Evolutionary conservation across 176 grass and related monocot genomes (phyloP).

Genomic region (Oryza rufipogon): DNA sequence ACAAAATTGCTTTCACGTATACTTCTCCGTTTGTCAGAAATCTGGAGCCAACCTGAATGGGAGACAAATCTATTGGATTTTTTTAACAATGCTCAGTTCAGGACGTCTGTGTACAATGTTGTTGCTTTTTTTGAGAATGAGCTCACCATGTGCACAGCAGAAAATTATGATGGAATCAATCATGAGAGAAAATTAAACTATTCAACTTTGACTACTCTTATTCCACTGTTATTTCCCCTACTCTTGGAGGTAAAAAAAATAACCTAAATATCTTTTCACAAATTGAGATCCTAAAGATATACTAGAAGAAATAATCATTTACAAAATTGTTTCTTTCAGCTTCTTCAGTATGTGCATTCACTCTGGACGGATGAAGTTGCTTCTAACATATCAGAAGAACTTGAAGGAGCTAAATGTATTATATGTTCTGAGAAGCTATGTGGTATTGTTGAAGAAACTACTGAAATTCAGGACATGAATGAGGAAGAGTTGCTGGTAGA

Average conservation of each 20-base stretch:
- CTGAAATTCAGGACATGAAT: no score
- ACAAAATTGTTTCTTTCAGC: neutral
- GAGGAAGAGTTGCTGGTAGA: no score
- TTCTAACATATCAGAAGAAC: neutral
- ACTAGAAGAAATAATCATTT: neutral
- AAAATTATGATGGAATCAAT: neutral
- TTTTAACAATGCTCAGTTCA: neutral
- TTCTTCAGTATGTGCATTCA: slow-evolving; percentile 15
- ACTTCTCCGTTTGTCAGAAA: neutral
- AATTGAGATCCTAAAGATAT: neutral
- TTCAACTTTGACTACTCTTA: neutral
- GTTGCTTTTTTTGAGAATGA: neutral
- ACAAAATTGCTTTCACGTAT: neutral
- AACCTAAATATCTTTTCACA: neutral
- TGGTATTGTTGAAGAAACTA: no score
- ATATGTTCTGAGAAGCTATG: neutral
- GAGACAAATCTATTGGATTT: slow-evolving; percentile 3
- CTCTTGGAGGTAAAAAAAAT: slow-evolving; percentile 12
- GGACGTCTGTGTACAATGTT: neutral
- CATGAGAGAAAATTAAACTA: neutral
- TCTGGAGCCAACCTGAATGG: slow-evolving; percentile 11
- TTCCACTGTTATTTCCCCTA: neutral
- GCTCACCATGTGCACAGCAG: neutral
- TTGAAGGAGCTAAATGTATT: slow-evolving; percentile 19
- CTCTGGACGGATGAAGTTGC: slow-evolving; percentile 14